phyloP scores from a whole-genome alignment of 2,329 filamentous ascomycete species.

The Aspergillus sergii region DNA sequence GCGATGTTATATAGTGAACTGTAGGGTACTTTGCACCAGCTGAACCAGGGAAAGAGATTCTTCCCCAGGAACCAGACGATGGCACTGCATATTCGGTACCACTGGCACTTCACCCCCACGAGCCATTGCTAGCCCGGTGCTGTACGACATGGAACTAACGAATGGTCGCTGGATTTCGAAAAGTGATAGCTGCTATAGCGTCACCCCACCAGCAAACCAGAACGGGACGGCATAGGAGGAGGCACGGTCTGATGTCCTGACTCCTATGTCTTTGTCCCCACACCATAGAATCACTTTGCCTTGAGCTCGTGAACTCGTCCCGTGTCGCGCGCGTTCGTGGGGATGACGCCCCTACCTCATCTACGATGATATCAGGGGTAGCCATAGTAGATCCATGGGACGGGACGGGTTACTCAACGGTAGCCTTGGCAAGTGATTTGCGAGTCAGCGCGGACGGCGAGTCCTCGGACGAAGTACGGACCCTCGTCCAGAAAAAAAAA shows the following conservation, averaged over 20 bases:
- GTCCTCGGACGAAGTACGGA: background rate
- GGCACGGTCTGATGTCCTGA: background rate
- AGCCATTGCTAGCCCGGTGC: background rate
- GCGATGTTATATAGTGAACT: background rate
- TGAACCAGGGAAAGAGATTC: background rate
- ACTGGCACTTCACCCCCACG: background rate
- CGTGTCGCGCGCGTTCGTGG: background rate
- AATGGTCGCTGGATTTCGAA: background rate
- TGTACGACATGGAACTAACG: background rate
- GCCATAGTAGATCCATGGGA: background rate
- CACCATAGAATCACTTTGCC: background rate
- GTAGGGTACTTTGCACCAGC: background rate
- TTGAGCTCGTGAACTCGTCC: background rate
- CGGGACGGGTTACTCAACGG: background rate
- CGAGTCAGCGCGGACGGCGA: background rate
- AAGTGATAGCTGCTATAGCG: background rate
- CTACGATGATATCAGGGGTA: background rate
- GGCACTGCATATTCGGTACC: background rate
- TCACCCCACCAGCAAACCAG: slow-evolving; percentile 13
- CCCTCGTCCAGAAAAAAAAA: too few species aligned
- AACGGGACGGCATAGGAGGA: slow-evolving; percentile 16
- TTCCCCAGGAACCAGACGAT: background rate
- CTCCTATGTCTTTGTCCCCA: background rate
- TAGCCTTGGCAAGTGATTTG: background rate
- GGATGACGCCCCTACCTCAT: background rate